Conservation (phyloP, 2,329 filamentous ascomycete genomes). For the Orbilia quercus region DNA sequence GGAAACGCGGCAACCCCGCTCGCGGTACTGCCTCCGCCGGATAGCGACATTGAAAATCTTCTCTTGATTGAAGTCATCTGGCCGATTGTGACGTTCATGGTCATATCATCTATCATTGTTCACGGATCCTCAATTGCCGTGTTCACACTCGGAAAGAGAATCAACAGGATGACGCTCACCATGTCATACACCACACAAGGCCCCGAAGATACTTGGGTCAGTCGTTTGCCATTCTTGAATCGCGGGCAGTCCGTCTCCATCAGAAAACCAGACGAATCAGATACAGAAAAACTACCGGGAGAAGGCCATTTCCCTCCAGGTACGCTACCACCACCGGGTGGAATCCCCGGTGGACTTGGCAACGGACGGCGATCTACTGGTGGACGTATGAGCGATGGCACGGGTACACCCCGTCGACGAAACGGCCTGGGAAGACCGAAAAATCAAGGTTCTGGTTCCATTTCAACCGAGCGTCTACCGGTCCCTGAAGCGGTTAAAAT, state of each 20-base stretch:
- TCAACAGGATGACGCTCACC: slow-evolving; percentile 77
- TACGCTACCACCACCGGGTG: slow-evolving; percentile 74
- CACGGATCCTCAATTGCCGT: slow-evolving; percentile 98
- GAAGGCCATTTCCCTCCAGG: slow-evolving; percentile 72
- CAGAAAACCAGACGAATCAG: slow-evolving; percentile 73
- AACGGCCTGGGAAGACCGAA: slow-evolving; percentile 64
- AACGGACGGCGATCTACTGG: slow-evolving; percentile 83
- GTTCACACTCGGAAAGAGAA: slow-evolving; percentile 95
- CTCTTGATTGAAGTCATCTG: slow-evolving; percentile 86
- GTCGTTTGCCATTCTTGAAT: slow-evolving; percentile 81
- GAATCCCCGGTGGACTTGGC: slow-evolving; percentile 79
- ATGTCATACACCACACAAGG: slow-evolving; percentile 94
- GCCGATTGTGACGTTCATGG: slow-evolving; percentile 94
- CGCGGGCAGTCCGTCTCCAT: slow-evolving; percentile 84
- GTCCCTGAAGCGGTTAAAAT: slow-evolving; percentile 49
- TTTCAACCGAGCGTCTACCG: slow-evolving; percentile 60
- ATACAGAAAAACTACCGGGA: slow-evolving; percentile 68
- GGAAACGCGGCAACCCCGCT: slow-evolving; percentile 77
- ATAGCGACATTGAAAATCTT: slow-evolving; percentile 70
- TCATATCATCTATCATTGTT: slow-evolving; percentile 92
- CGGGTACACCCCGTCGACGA: slow-evolving; percentile 76
- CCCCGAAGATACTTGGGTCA: slow-evolving; percentile 96
- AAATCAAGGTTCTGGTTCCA: slow-evolving; percentile 63
- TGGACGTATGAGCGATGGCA: slow-evolving; percentile 88
- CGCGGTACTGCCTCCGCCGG: slow-evolving; percentile 69